Evolutionary conservation across 257 asterid species (phyloP), one percentile per base, ranked within the genome.

Genomic region (Mitragyna speciosa): DNA sequence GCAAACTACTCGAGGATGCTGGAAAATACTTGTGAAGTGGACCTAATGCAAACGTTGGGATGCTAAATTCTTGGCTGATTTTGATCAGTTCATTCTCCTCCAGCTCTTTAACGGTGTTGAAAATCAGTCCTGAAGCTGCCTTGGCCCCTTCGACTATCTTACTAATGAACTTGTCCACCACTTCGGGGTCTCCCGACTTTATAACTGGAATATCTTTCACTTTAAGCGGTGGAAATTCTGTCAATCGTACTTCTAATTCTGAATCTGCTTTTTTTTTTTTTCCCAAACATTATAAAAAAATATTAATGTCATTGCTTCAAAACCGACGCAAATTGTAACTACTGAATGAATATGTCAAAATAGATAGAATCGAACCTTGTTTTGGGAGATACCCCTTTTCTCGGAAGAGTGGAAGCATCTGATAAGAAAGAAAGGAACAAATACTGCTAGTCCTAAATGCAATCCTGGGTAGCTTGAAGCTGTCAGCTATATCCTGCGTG

Each of bases 61-160:
- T 78, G 24, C 66, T 47, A 65, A 89, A 85, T 4, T 85, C 78
- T 47, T 84, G 82, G 51, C 72, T 28, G 8, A 82, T 83, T 80
- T 83, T 79, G 36, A 63, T 22, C 0, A 88, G 83, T 8, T 85
- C 81, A 0, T 66, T 5, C 6, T 84, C 85, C 61, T 91, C 93
- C 0, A 89, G 90, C 54, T 91, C 90, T 79, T 78, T 75, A 54
- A 84, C 85, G 17, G 96, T 70, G 82, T 91, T 89, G 83, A 79
- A 80, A 52, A 89, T 88, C 12, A 91, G 39, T 33, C 92, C 88
- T 4, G 93, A 87, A 7, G 92, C 84, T 33, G 81, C 81, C 80
- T 84, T 87, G 5, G 89, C 78, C 75, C 58, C 82, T 61, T 82
- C 41, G 10, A 80, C n/a, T 85, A 87, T 87, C 14, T 31, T 9